Evolutionary conservation across 2,329 filamentous ascomycete genomes (phyloP), one percentile per base, ranked within the genome.

Genomic region (Colletotrichum camelliae): DNA sequence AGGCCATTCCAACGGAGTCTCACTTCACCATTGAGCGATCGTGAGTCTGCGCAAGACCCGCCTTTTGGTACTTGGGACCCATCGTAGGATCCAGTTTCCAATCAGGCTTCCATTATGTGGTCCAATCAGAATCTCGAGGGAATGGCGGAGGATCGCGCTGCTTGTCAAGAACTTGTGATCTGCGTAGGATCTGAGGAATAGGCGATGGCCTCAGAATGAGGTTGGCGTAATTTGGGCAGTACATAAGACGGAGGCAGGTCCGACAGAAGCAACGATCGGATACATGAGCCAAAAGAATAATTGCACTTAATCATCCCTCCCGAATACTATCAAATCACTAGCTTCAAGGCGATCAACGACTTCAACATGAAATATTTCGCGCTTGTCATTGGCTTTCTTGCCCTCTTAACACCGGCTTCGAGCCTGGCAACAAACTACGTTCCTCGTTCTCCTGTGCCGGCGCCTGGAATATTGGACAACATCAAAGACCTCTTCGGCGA

Each of bases 381-480:
- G 43, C 10, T 52, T 13, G 0, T 52, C 2, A 52, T 52, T 2
- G 43, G 43, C 43, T 21, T 2, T 7, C n/a, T 52, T 16, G 12
- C 43, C 21, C 2, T 52, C n/a, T 2, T 52, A 1, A 52, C 43
- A 1, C n/a, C 43, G 1, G 4, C 1, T 4, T 6, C 21, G n/a
- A 0, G 43, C 43, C n/a, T 52, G 2, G 43, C 43, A 13, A 52
- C 2, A 52, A 2, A 13, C 10, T 2, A 21, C 43, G 1, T 21
- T 21, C 43, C 43, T n/a, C 43, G 43, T 1, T 52, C 43, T 52
- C 43, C 43, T 13, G 0, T 21, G 43, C 43, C 43, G 1, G n/a
- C 43, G 43, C 43, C 43, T 13, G 43, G 43, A 48, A 2, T 21
- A 7, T 48, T 21, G n/a, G 10, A 48, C 5, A 10, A 12, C 18